A percentile compares a stretch with the other conserved stretches of the same genome.
Conservation (phyloP, 1,284 basidiomycete species). For the Ganoderma sp. region DNA sequence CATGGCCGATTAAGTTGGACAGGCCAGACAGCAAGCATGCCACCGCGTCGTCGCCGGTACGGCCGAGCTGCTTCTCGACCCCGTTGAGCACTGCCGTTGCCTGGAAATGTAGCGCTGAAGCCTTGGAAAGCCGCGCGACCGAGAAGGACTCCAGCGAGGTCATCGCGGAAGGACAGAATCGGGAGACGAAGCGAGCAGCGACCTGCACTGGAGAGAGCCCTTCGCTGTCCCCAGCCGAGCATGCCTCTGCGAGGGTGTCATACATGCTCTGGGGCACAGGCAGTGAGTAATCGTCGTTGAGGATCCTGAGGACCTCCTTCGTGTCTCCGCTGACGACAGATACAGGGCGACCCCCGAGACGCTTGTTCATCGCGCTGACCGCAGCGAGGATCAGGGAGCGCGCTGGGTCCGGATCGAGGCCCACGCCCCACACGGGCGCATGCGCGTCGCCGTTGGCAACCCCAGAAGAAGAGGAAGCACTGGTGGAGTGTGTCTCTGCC, state of each 20-base stretch:
- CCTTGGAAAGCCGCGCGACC: neutral
- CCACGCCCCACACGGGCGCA: slow-evolving; percentile 93
- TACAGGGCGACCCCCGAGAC: slow-evolving; percentile 13
- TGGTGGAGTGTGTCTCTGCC: slow-evolving; percentile 57
- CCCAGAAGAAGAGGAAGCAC: slow-evolving; percentile 29
- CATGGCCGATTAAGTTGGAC: slow-evolving; percentile 39
- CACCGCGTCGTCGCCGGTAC: neutral
- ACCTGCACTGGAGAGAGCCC: slow-evolving; percentile 87
- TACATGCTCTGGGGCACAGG: slow-evolving; percentile 64
- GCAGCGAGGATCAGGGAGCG: slow-evolving; percentile 93
- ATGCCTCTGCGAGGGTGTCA: slow-evolving; percentile 1
- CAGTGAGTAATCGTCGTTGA: slow-evolving; percentile 68
- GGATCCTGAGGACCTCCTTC: slow-evolving; percentile 35
- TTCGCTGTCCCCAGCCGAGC: slow-evolving; percentile 38
- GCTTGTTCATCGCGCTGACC: slow-evolving; percentile 83
- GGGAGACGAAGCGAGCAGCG: slow-evolving; percentile 44
- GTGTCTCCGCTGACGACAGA: slow-evolving; percentile 15
- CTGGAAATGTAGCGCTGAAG: neutral
- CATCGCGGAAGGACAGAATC: neutral
- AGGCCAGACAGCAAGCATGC: neutral
- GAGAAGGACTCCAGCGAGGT: neutral
- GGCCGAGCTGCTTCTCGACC: neutral
- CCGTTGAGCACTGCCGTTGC: neutral
- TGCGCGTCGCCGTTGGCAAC: slow-evolving; percentile 60
- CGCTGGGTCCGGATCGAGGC: slow-evolving; percentile 92